phyloP scores from a whole-genome alignment of 148 eudicot species.

The Camellia sinensis region DNA sequence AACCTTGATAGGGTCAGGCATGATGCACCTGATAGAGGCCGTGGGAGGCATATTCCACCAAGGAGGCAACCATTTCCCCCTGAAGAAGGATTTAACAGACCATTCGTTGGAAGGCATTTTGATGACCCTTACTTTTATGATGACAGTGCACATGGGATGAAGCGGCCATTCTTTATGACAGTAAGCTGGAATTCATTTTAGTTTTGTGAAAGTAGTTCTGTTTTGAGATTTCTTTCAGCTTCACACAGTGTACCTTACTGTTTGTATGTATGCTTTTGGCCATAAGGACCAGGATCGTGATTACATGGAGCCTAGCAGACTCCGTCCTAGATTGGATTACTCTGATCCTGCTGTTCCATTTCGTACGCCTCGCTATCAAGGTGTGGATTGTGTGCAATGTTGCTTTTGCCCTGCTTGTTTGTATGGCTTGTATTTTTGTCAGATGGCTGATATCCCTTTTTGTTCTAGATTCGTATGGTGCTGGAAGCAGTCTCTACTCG shows the following conservation, averaged over 20 bases:
- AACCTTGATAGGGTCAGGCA: constrained; percentile 52
- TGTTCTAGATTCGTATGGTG: constrained; percentile 45
- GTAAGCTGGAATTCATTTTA: constrained; percentile 35
- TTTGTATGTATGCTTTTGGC: constrained; percentile 6
- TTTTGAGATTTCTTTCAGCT: not conserved
- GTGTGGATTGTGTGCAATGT: constrained; percentile 29
- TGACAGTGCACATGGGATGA: constrained; percentile 52
- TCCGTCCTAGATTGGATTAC: constrained; percentile 69
- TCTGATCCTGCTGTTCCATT: constrained; percentile 40
- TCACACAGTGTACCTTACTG: not conserved
- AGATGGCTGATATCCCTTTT: constrained; percentile 5
- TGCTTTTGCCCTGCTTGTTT: not conserved
- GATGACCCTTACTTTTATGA: constrained; percentile 66
- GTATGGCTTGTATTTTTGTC: not conserved
- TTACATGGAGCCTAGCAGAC: constrained; percentile 62
- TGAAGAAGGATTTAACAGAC: constrained; percentile 51
- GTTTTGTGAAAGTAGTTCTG: not conserved
- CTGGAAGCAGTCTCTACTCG: constrained; percentile 42
- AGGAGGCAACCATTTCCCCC: constrained; percentile 51
- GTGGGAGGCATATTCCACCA: constrained; percentile 41
- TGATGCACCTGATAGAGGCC: constrained; percentile 40
- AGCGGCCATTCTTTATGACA: constrained; percentile 63
- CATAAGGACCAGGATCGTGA: constrained; percentile 56
- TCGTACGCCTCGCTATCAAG: constrained; percentile 50
- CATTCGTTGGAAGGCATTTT: constrained; percentile 52